Conservation (phyloP, 2,329 filamentous ascomycete species). For the Berkeleyomyces basicola region DNA sequence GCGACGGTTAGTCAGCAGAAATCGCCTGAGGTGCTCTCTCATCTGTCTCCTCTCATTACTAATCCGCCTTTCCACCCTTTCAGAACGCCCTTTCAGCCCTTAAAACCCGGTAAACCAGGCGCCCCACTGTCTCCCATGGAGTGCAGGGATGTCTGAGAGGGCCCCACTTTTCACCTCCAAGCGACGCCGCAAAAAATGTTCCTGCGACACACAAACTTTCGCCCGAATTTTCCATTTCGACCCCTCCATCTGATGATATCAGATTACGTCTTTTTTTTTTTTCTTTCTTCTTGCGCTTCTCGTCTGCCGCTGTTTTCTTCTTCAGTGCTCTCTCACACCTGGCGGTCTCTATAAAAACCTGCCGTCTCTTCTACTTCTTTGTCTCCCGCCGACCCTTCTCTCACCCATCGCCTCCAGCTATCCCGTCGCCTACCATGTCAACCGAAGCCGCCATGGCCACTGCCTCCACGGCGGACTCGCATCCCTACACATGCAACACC, state of each 20-base stretch:
- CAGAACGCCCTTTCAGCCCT: not conserved
- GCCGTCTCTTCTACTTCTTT: not conserved
- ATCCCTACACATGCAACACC: conserved; percentile 96
- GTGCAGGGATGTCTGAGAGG: not conserved
- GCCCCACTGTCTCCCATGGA: not conserved
- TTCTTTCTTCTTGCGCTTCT: not conserved
- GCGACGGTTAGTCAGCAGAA: no score
- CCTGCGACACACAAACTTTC: conserved; percentile 9
- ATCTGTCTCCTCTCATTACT: not conserved
- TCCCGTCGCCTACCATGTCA: conserved; percentile 3
- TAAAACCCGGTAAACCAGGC: not conserved
- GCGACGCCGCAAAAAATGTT: conserved; percentile 3
- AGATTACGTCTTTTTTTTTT: not conserved
- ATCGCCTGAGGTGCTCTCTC: not conserved
- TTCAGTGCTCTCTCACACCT: not conserved
- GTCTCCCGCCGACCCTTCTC: no score
- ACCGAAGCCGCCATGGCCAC: conserved; percentile 5
- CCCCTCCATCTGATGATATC: conserved; percentile 11
- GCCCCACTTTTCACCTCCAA: not conserved
- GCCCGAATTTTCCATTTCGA: conserved; percentile 14
- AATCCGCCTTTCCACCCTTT: not conserved
- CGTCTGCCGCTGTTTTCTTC: not conserved
- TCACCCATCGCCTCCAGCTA: not conserved
- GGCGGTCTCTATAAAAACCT: not conserved
- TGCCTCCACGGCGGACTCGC: conserved; percentile 31